Evolutionary conservation across 2,329 filamentous ascomycete species (phyloP).

Genomic region (Hypoxylon rubiginosum): DNA sequence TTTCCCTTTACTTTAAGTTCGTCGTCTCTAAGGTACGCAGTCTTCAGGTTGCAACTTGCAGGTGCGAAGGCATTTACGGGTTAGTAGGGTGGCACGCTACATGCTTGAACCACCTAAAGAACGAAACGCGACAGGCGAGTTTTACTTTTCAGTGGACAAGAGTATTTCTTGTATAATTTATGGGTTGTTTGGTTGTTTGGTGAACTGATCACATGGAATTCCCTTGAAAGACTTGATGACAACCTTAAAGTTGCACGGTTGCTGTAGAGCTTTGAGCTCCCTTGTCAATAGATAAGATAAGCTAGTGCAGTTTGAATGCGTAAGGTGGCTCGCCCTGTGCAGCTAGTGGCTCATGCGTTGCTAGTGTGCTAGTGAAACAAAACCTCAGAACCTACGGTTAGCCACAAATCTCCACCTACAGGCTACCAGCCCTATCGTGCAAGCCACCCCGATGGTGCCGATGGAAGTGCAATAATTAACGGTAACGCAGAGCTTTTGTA

Average conservation of each 20-base stretch:
- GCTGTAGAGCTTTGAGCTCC: slow-evolving; percentile 4
- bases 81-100: background rate
- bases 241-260: slow-evolving; percentile 4
- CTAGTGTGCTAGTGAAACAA: background rate
- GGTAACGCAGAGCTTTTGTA: no score
- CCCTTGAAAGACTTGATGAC: slow-evolving; percentile 5
- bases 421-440: background rate
- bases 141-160: background rate
- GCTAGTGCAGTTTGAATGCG: background rate
- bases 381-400: background rate
- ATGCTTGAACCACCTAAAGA: background rate
- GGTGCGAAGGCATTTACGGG: background rate
- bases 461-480: background rate
- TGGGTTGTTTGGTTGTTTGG: background rate
- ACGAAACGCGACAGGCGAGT: background rate
- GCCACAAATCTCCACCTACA: slow-evolving; percentile 8
- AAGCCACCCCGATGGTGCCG: background rate
- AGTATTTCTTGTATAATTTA: background rate
- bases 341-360: slow-evolving; percentile 19
- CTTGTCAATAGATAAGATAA: slow-evolving; percentile 31
- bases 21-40: background rate
- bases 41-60: background rate
- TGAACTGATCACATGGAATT: slow-evolving; percentile 8
- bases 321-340: background rate
- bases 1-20: background rate